These are phyloP conservation scores for Tylopilus sp. DNA, from an alignment of 768 basidiomycete species.

Conservation along the genomic window DNA sequence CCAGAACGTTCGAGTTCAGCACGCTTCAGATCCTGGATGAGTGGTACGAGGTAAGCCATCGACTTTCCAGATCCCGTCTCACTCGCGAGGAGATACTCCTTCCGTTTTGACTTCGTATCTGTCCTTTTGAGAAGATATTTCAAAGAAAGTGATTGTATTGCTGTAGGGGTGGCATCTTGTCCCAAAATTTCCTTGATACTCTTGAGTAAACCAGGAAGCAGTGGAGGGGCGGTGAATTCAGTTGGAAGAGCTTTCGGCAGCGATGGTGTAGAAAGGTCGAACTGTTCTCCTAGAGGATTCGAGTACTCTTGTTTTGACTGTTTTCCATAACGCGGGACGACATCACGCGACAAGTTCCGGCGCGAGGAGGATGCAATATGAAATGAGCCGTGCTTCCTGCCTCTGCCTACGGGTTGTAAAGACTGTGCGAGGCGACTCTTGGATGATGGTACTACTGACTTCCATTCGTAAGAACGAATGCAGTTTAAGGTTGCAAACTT, in stretches of 20 bases:
- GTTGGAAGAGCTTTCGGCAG: slow-evolving; percentile 30
- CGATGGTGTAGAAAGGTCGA: slow-evolving; percentile 32
- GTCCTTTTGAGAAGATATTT: slow-evolving; percentile 52
- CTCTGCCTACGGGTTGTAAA: slow-evolving; percentile 24
- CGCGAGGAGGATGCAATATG: slow-evolving; percentile 22
- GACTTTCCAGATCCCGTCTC: slow-evolving; percentile 94
- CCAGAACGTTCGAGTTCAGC: slow-evolving; percentile 41
- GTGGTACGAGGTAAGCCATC: slow-evolving; percentile 82
- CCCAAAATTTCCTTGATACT: slow-evolving; percentile 61
- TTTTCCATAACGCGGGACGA: slow-evolving; percentile 18
- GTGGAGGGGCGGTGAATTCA: slow-evolving; percentile 62
- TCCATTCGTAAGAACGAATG: neutral
- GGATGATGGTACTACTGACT: slow-evolving; percentile 18
- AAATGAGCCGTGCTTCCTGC: slow-evolving; percentile 25
- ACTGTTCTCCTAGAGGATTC: slow-evolving; percentile 34
- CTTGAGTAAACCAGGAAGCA: slow-evolving; percentile 60
- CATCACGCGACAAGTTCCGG: slow-evolving; percentile 16
- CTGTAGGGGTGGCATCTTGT: slow-evolving; percentile 54
- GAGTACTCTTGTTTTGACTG: slow-evolving; percentile 3
- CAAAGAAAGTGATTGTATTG: slow-evolving; percentile 75
- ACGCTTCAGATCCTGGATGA: slow-evolving; percentile 74
- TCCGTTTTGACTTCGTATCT: slow-evolving; percentile 15
- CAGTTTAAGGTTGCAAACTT: neutral
- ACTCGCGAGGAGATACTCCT: slow-evolving; percentile 68
- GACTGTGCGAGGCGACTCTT: slow-evolving; percentile 28